These are phyloP conservation scores for Cinnamomum micranthum DNA, from an alignment of 164 flowering plant genomes.

Conservation along the genomic window DNA sequence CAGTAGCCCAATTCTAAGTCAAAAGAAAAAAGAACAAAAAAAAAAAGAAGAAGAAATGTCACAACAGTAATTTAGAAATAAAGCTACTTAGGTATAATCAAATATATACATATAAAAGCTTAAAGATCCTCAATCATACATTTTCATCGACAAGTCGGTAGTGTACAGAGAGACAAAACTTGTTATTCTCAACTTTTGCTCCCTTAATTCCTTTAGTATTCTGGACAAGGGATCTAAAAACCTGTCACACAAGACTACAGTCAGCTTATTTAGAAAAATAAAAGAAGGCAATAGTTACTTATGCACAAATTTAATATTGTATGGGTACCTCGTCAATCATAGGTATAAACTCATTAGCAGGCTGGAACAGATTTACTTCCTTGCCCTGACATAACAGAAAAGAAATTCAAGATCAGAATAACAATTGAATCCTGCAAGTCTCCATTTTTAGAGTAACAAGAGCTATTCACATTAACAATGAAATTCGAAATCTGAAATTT, in stretches of 20 bases:
- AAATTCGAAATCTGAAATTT: not conserved
- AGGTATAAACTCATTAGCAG: conserved; percentile 84
- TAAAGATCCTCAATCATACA: conserved; percentile 27
- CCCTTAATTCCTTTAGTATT: conserved; percentile 68
- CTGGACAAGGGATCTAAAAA: conserved; percentile 79
- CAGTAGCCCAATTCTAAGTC: conserved; percentile 60
- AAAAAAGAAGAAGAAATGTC: no score
- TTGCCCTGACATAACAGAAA: conserved; percentile 40
- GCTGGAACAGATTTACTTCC: conserved; percentile 80
- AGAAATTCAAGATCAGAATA: no score
- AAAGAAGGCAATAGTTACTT: not conserved
- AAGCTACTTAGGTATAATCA: not conserved
- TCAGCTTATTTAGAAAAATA: not conserved
- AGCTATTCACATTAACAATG: no score
- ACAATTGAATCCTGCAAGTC: no score
- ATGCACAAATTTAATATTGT: not conserved
- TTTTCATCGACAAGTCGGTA: conserved; percentile 89
- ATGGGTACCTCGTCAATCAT: conserved; percentile 76
- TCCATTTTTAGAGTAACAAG: not conserved
- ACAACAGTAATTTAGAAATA: not conserved
- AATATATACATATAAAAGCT: not conserved
- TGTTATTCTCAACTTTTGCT: conserved; percentile 83
- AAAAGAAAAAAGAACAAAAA: not conserved
- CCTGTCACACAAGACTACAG: conserved; percentile 33
- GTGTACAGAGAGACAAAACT: conserved; percentile 95